phyloP scores from a whole-genome alignment of 768 basidiomycete genomes.

The Boletus tylopilopsis region DNA sequence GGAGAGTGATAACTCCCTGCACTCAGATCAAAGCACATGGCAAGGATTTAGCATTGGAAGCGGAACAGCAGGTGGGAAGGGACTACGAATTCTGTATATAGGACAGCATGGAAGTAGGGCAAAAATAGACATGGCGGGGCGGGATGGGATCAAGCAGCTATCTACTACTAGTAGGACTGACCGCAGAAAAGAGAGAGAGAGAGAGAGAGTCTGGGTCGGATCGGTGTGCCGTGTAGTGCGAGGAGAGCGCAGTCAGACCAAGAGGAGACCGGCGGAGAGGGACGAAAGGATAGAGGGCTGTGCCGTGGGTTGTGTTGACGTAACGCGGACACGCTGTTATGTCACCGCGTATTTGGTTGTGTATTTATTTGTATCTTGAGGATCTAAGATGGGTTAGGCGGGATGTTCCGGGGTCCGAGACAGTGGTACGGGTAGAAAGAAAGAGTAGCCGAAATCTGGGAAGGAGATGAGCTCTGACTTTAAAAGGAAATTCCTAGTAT shows the following conservation, averaged over 20 bases:
- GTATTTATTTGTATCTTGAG: conserved; percentile 8
- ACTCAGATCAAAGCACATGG: conserved; percentile 8
- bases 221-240: too few species aligned
- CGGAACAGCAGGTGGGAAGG: neutral
- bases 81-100: conserved; percentile 12
- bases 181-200: too few species aligned
- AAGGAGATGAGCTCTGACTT: conserved; percentile 24
- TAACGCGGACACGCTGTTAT: conserved; percentile 32
- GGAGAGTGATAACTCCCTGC: conserved; percentile 3
- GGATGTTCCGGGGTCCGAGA: conserved; percentile 33
- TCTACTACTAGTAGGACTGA: too few species aligned
- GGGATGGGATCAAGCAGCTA: too few species aligned
- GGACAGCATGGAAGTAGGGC: neutral
- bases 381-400: conserved; percentile 32
- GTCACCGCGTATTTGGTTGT: conserved; percentile 25
- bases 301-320: conserved; percentile 32
- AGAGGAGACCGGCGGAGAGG: conserved; percentile 13
- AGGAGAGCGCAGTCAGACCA: conserved; percentile 8
- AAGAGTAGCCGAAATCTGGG: conserved; percentile 39
- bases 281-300: conserved; percentile 13
- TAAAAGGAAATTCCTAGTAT: conserved; percentile 24
- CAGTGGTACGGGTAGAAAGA: conserved; percentile 32
- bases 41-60: neutral
- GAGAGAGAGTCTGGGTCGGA: too few species aligned
- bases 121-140: conserved; percentile 6